Conservation (phyloP, 768 basidiomycete species). For the Suillus subaureus region DNA sequence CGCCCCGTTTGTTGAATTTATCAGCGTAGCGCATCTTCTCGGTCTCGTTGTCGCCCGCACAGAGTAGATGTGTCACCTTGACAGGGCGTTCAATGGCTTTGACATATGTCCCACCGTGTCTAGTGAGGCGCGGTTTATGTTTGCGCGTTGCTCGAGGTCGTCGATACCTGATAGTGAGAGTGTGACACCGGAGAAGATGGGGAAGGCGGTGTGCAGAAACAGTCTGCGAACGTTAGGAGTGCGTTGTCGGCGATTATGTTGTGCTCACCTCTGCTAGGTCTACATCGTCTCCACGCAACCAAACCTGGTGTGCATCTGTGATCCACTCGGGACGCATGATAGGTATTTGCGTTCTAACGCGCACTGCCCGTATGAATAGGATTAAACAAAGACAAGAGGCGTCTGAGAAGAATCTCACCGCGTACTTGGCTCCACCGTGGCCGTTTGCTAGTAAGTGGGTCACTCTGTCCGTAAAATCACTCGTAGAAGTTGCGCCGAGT, state of each 20-base stretch:
- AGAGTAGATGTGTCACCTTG: conserved; percentile 83
- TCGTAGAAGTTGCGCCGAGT: conserved; percentile 72
- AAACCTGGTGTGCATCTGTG: conserved; percentile 63
- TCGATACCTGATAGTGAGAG: conserved; percentile 79
- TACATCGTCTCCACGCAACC: conserved; percentile 82
- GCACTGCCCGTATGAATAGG: conserved; percentile 50
- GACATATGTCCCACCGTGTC: conserved; percentile 68
- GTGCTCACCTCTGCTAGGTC: conserved; percentile 58
- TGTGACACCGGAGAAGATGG: conserved; percentile 69
- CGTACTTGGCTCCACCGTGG: conserved; percentile 87
- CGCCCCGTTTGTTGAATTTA: conserved; percentile 68
- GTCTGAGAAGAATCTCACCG: conserved; percentile 43
- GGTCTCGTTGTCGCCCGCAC: conserved; percentile 63
- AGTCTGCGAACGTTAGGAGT: conserved; percentile 43
- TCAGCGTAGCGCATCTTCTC: conserved; percentile 81
- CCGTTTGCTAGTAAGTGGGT: conserved; percentile 84
- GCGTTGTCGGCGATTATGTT: too few species aligned
- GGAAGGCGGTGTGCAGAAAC: conserved; percentile 60
- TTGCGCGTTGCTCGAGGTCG: conserved; percentile 56
- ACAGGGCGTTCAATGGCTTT: conserved; percentile 79
- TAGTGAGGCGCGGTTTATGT: conserved; percentile 65
- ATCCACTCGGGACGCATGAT: conserved; percentile 84
- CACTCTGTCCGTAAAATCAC: conserved; percentile 81
- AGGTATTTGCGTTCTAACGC: conserved; percentile 78
- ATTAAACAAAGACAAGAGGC: conserved; percentile 9